Percentiles rank a stretch among this genome's conserved stretches.
phyloP scores from a whole-genome alignment of 148 eudicot species.

The Heliosperma pusillum region DNA sequence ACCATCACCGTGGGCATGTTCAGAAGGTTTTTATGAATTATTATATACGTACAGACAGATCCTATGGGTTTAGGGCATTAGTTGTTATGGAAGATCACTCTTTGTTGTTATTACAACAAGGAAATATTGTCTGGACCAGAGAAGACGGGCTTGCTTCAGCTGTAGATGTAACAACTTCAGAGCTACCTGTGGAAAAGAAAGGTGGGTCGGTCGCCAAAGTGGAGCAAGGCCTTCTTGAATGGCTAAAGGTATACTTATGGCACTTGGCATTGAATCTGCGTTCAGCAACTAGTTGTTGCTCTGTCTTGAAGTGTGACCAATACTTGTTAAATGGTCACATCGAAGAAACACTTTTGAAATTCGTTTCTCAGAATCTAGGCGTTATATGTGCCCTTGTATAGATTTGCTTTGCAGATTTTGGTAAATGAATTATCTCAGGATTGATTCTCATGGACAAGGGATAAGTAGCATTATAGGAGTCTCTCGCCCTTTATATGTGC shows the following conservation, averaged over 20 bases:
- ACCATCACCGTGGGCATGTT: slow-evolving; percentile 59
- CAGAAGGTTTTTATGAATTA: slow-evolving; percentile 79
- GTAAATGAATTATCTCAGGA: background rate
- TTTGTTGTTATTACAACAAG: slow-evolving; percentile 83
- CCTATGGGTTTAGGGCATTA: slow-evolving; percentile 89
- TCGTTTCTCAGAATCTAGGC: background rate
- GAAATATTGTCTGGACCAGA: slow-evolving; percentile 91
- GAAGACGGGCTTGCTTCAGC: slow-evolving; percentile 97
- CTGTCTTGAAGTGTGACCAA: background rate
- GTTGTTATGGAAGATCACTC: slow-evolving; percentile 99
- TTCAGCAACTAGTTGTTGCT: background rate
- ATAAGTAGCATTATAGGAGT: background rate
- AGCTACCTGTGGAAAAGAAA: slow-evolving; percentile 81
- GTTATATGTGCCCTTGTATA: background rate
- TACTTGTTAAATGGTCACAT: slow-evolving; percentile 1
- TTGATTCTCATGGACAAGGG: background rate
- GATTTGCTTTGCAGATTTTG: background rate
- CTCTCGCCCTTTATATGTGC: background rate
- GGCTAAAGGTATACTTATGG: slow-evolving; percentile 74
- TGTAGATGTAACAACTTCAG: slow-evolving; percentile 81
- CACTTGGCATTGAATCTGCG: background rate
- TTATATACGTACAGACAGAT: slow-evolving; percentile 82
- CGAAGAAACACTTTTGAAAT: background rate
- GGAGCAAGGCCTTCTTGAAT: slow-evolving; percentile 87
- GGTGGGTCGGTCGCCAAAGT: slow-evolving; percentile 98